Evolutionary conservation across 2,329 filamentous ascomycete species (phyloP).

Genomic region (Epichloe aotearoae): DNA sequence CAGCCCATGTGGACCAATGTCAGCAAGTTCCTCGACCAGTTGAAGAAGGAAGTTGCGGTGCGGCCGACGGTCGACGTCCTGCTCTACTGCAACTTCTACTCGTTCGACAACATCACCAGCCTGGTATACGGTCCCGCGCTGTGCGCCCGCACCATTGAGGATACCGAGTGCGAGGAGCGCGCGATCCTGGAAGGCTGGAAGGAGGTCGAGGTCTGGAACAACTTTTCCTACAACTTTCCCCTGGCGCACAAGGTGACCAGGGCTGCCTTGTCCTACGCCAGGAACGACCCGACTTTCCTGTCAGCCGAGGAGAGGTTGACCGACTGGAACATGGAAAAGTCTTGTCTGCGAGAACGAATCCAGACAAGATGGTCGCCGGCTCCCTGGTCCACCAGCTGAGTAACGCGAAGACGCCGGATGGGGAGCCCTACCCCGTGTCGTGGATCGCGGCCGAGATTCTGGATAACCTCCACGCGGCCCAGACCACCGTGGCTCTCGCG

Average conservation of each 20-base stretch:
- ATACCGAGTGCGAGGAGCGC: slow-evolving; percentile 1
- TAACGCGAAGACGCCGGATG: slow-evolving; percentile 1
- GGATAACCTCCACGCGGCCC: slow-evolving; percentile 5
- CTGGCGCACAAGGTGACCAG: not conserved
- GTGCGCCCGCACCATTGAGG: slow-evolving; percentile 2
- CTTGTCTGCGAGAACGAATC: not conserved
- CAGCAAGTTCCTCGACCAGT: not conserved
- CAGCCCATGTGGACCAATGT: not conserved
- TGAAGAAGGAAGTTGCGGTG: not conserved
- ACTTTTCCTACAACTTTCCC: slow-evolving; percentile 1
- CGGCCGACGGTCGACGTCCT: not conserved
- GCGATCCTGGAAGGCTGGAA: slow-evolving; percentile 1
- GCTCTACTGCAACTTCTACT: slow-evolving; percentile 3
- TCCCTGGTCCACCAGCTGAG: slow-evolving; percentile 2
- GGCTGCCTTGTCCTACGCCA: not conserved
- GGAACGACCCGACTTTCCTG: not conserved
- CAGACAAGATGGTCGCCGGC: not conserved
- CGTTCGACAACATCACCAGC: slow-evolving; percentile 5
- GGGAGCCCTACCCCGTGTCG: not conserved
- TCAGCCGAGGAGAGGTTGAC: slow-evolving; percentile 3
- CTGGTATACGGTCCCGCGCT: slow-evolving; percentile 1
- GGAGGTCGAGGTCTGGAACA: slow-evolving; percentile 4
- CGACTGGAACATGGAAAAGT: slow-evolving; percentile 3
- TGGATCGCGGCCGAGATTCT: slow-evolving; percentile 4
- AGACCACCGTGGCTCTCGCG: slow-evolving; percentile 2